Conservation (phyloP, 2,329 filamentous ascomycete genomes). For the Aspergillus fischeri region DNA sequence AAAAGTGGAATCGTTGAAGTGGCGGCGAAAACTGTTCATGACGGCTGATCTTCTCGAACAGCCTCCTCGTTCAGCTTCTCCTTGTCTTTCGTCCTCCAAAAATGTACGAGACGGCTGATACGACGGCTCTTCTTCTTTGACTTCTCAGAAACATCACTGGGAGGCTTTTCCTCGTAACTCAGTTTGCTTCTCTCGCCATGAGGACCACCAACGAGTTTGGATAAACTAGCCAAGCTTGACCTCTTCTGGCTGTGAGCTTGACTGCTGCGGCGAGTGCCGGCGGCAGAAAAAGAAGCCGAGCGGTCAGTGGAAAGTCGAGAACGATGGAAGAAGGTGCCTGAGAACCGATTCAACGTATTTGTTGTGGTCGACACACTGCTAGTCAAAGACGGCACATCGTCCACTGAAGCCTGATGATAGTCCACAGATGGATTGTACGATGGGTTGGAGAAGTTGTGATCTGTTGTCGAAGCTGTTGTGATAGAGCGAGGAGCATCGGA, state of each 20-base stretch:
- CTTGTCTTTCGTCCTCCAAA: constrained; percentile 48
- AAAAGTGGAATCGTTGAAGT: constrained; percentile 9
- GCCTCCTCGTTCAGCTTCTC: constrained; percentile 24
- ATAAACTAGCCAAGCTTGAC: constrained; percentile 47
- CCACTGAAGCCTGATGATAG: constrained; percentile 40
- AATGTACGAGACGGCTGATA: constrained; percentile 47
- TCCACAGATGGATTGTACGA: constrained; percentile 36
- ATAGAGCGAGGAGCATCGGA: constrained; percentile 41
- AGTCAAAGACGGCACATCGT: constrained; percentile 49
- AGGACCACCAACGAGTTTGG: constrained; percentile 43
- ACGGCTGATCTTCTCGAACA: constrained; percentile 18
- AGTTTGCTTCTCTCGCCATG: constrained; percentile 44
- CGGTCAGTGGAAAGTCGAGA: constrained; percentile 42
- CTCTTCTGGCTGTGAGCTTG: constrained; percentile 41
- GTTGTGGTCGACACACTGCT: constrained; percentile 48
- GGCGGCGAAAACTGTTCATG: constrained; percentile 18
- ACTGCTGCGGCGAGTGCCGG: constrained; percentile 36
- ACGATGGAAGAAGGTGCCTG: constrained; percentile 39
- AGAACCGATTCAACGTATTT: constrained; percentile 41
- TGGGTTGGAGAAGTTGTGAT: constrained; percentile 36
- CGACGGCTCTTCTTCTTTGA: constrained; percentile 43
- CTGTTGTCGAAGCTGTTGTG: constrained; percentile 40
- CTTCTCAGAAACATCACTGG: constrained; percentile 35
- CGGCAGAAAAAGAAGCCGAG: constrained; percentile 42
- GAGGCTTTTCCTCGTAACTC: constrained; percentile 42